Evolutionary conservation across 352 stramenopile genomes (phyloP).

Genomic region (Phytopythium chamaehyphon): DNA sequence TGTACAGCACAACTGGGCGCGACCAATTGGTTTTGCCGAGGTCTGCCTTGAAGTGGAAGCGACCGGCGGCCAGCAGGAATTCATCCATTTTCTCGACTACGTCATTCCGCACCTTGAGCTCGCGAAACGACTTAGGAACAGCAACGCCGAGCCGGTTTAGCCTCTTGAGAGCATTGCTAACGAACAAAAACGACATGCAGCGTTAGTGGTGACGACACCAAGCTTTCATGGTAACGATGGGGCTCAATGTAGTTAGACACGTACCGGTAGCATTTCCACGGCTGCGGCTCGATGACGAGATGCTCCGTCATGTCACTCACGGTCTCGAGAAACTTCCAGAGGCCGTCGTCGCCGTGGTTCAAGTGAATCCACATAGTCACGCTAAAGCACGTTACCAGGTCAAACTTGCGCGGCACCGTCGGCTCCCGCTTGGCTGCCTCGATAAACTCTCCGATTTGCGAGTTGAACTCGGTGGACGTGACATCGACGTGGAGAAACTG

Average conservation of each 20-base stretch:
- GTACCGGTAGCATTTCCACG: conserved; percentile 84
- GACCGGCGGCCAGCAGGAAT: conserved; percentile 49
- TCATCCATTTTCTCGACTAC: conserved; percentile 63
- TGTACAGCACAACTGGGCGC: conserved; percentile 68
- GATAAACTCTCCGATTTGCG: conserved; percentile 37
- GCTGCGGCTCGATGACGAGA: conserved; percentile 77
- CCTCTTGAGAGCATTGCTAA: conserved; percentile 65
- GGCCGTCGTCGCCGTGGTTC: conserved; percentile 78
- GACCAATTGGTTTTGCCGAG: conserved; percentile 85
- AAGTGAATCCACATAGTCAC: conserved; percentile 89
- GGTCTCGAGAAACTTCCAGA: conserved; percentile 66
- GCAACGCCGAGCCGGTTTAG: conserved; percentile 47
- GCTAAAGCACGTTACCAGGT: conserved; percentile 78
- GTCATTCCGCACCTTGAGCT: conserved; percentile 56
- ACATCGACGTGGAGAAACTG: conserved; percentile 59
- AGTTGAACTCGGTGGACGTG: conserved; percentile 40
- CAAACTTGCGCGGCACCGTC: conserved; percentile 37
- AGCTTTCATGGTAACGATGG: no score
- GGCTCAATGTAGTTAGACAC: conserved; percentile 10
- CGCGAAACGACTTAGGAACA: conserved; percentile 51
- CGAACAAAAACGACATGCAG: conserved; percentile 1
- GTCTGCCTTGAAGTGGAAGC: conserved; percentile 55
- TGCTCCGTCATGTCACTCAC: conserved; percentile 60
- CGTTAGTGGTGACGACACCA: conserved; percentile 4
- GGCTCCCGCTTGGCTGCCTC: conserved; percentile 31